A percentile compares a stretch with the other conserved stretches of the same genome.
phyloP scores from a whole-genome alignment of 768 basidiomycete species.

The Panus rudis region DNA sequence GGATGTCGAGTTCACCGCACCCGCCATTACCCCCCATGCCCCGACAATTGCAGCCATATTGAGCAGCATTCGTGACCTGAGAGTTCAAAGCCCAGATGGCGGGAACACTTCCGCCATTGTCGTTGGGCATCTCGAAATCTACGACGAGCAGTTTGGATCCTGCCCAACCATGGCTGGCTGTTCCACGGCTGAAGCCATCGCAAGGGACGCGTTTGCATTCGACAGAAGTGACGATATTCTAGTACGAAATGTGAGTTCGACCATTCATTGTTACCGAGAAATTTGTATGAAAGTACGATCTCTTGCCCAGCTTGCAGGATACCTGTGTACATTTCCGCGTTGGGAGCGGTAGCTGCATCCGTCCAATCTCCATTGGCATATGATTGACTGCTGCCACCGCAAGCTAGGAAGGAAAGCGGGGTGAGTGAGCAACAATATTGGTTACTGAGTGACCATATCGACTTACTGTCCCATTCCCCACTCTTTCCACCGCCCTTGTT shows the following conservation, averaged over 20 bases:
- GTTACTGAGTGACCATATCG: not conserved
- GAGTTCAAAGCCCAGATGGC: slow-evolving; percentile 24
- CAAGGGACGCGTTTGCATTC: slow-evolving; percentile 15
- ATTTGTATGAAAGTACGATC: slow-evolving; percentile 6
- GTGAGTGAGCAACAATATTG: not conserved
- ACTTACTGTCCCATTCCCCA: slow-evolving; percentile 23
- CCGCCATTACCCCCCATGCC: slow-evolving; percentile 15
- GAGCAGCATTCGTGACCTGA: slow-evolving; percentile 22
- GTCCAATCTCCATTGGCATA: slow-evolving; percentile 21
- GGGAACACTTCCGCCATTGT: slow-evolving; percentile 13
- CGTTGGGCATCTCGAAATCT: slow-evolving; percentile 22
- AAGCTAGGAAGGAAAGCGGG: slow-evolving; percentile 13
- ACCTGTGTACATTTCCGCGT: slow-evolving; percentile 13
- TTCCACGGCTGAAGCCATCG: slow-evolving; percentile 23
- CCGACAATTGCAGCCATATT: slow-evolving; percentile 28
- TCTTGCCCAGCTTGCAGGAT: slow-evolving; percentile 6
- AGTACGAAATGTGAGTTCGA: not conserved
- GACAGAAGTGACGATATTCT: slow-evolving; percentile 24
- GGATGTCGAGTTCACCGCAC: slow-evolving; percentile 24
- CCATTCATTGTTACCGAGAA: not conserved
- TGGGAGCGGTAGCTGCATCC: slow-evolving; percentile 17
- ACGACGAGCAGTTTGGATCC: slow-evolving; percentile 21
- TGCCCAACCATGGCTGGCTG: slow-evolving; percentile 23
- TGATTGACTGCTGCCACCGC: slow-evolving; percentile 23
- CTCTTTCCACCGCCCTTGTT: slow-evolving; percentile 20